phyloP scores from a whole-genome alignment of 2,329 filamentous ascomycete species.

The Penicillium polonicum region DNA sequence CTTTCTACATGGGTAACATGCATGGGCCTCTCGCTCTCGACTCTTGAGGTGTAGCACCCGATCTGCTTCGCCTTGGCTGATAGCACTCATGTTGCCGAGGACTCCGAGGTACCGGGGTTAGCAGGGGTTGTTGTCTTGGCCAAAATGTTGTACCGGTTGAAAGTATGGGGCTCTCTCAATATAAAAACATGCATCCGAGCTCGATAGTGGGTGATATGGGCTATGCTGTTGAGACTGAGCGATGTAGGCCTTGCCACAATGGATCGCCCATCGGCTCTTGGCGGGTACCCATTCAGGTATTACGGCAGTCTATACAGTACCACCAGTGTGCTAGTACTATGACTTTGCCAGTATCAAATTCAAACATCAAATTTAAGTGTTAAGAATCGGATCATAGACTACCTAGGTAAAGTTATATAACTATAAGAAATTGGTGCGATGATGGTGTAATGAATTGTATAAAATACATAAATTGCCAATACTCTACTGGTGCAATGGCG shows the following conservation, averaged over 20 bases:
- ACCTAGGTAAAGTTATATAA: too few species aligned
- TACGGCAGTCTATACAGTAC: too few species aligned
- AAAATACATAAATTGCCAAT: too few species aligned
- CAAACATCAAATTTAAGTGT: too few species aligned
- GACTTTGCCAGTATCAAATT: too few species aligned
- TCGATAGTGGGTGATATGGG: background rate
- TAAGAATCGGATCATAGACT: too few species aligned
- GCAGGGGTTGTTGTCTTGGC: background rate
- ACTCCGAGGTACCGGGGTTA: slow-evolving; percentile 1
- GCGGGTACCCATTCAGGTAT: background rate
- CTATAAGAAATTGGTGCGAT: too few species aligned
- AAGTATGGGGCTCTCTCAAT: background rate
- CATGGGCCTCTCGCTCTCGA: slow-evolving; percentile 31
- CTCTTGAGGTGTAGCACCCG: slow-evolving; percentile 30
- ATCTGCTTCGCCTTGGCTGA: slow-evolving; percentile 30
- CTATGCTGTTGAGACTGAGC: background rate
- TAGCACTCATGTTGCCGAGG: slow-evolving; percentile 16
- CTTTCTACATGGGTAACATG: slow-evolving; percentile 38
- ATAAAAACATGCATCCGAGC: background rate
- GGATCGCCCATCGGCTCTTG: background rate
- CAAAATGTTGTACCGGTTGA: background rate
- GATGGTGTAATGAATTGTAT: too few species aligned
- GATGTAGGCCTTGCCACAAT: background rate
- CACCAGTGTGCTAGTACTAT: too few species aligned
- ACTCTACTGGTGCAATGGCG: too few species aligned